A percentile compares a stretch with the other conserved stretches of the same genome.
Evolutionary conservation across 2,329 filamentous ascomycete species (phyloP).

Genomic region (Aspergillus sp.): DNA sequence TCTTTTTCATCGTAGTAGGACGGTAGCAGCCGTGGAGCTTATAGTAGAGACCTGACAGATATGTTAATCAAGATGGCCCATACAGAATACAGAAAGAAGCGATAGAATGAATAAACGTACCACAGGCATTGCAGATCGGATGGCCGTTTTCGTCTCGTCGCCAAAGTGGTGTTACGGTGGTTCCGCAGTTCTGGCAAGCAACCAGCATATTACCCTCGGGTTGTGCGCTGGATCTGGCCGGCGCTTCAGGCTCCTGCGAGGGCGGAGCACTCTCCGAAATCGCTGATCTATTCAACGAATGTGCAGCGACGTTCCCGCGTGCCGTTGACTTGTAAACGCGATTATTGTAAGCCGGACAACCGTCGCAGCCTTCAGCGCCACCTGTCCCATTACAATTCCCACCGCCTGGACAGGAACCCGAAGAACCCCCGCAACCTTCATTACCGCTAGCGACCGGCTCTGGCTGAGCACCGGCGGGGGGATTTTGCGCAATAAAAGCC

Average conservation of each 20-base stretch:
- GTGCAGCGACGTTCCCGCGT: conserved; percentile 43
- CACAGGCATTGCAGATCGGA: conserved; percentile 98
- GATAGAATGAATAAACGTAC: conserved; percentile 57
- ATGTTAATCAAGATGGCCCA: neutral
- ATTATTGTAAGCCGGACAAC: conserved; percentile 97
- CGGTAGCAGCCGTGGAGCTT: conserved; percentile 93
- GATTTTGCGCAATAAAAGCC: conserved; percentile 5
- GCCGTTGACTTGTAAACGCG: conserved; percentile 79
- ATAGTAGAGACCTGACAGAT: conserved; percentile 77
- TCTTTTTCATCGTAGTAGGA: conserved; percentile 98
- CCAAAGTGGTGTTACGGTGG: conserved; percentile 95
- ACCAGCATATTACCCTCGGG: conserved; percentile 62
- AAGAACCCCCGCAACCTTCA: conserved; percentile 44
- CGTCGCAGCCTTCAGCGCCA: conserved; percentile 89
- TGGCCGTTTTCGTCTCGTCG: conserved; percentile 89
- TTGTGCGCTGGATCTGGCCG: conserved; percentile 20
- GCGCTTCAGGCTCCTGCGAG: conserved; percentile 24
- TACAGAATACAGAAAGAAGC: neutral
- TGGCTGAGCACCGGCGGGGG: conserved; percentile 17
- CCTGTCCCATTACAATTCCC: conserved; percentile 96
- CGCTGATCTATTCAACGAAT: conserved; percentile 35
- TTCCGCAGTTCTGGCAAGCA: conserved; percentile 95
- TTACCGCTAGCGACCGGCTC: conserved; percentile 30
- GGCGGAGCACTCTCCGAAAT: conserved; percentile 25
- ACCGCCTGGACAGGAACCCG: conserved; percentile 92